Percentiles rank a stretch among this genome's conserved stretches.
These are phyloP conservation scores for Hemisphaericaspora xylanilytica DNA, from an alignment of 1,139 yeast species.

Conservation along the genomic window DNA sequence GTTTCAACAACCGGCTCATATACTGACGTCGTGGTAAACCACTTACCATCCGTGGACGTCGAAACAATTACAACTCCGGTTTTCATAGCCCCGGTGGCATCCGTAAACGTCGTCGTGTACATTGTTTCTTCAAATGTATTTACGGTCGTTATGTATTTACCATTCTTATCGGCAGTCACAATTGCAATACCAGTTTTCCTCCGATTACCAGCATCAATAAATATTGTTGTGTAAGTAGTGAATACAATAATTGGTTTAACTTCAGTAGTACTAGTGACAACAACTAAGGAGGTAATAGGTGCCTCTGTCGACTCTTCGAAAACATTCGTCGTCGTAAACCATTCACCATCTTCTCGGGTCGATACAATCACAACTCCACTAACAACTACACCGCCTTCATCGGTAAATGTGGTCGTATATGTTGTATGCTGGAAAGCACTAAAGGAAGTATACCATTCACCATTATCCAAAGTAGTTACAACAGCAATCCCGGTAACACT, in stretches of 20 bases:
- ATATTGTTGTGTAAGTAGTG: neutral
- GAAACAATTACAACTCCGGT: conserved; percentile 1
- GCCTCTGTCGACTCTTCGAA: no score
- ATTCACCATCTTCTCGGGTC: conserved; percentile 2
- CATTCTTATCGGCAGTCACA: neutral
- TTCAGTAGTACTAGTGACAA: no score
- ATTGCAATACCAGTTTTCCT: neutral
- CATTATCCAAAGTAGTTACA: neutral
- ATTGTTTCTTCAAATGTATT: neutral
- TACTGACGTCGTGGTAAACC: no score
- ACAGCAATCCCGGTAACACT: neutral
- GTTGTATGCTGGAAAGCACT: neutral
- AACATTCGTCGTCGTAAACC: conserved; percentile 5
- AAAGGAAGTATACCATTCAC: conserved; percentile 5
- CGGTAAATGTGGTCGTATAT: conserved; percentile 1
- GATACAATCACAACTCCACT: neutral
- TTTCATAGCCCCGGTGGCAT: conserved; percentile 2
- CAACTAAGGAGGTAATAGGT: no score
- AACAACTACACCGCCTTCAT: neutral
- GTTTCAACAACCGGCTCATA: no score
- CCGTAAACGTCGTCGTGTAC: conserved; percentile 1
- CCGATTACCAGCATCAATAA: neutral
- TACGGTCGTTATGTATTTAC: neutral
- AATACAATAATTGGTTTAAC: no score
- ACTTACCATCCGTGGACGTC: no score